Evolutionary conservation across 2,329 filamentous ascomycete species (phyloP).

Genomic region (Aureobasidium leucospermi): DNA sequence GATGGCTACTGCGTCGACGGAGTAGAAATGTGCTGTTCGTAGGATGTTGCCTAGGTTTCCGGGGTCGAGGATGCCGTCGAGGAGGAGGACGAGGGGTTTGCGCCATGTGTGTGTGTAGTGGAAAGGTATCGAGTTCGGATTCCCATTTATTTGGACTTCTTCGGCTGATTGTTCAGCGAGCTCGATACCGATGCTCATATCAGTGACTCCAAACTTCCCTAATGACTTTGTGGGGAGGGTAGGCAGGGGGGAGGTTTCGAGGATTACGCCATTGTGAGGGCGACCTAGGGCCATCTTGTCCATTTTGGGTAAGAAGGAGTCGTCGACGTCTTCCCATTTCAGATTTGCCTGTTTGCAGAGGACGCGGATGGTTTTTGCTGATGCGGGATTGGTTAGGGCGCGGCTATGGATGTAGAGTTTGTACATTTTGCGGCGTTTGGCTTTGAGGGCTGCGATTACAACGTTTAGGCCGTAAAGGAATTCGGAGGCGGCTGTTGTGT

Average conservation of each 20-base stretch:
- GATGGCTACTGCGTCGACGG: constrained; percentile 73
- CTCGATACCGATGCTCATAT: constrained; percentile 50
- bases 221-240: constrained; percentile 36
- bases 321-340: constrained; percentile 52
- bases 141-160: constrained; percentile 66
- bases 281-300: constrained; percentile 76
- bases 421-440: constrained; percentile 66
- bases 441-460: constrained; percentile 70
- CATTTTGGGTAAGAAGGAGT: constrained; percentile 55
- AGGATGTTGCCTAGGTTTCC: constrained; percentile 88
- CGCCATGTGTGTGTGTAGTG: constrained; percentile 31
- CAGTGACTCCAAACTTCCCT: constrained; percentile 23
- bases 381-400: constrained; percentile 3
- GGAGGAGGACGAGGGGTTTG: constrained; percentile 64
- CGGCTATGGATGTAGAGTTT: constrained; percentile 61
- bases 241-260: constrained; percentile 80
- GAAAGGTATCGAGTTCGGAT: constrained; percentile 29
- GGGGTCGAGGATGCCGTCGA: constrained; percentile 70
- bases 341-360: constrained; percentile 38
- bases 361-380: constrained; percentile 8
- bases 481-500: constrained; percentile 81
- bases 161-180: constrained; percentile 62
- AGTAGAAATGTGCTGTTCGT: constrained; percentile 83
- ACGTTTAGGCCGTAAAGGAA: constrained; percentile 83
- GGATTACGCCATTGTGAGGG: constrained; percentile 82